Percentiles rank a stretch among this genome's conserved stretches.
These are phyloP conservation scores for Rhodofomes roseus DNA, from an alignment of 1,284 basidiomycete genomes.

Conservation along the genomic window DNA sequence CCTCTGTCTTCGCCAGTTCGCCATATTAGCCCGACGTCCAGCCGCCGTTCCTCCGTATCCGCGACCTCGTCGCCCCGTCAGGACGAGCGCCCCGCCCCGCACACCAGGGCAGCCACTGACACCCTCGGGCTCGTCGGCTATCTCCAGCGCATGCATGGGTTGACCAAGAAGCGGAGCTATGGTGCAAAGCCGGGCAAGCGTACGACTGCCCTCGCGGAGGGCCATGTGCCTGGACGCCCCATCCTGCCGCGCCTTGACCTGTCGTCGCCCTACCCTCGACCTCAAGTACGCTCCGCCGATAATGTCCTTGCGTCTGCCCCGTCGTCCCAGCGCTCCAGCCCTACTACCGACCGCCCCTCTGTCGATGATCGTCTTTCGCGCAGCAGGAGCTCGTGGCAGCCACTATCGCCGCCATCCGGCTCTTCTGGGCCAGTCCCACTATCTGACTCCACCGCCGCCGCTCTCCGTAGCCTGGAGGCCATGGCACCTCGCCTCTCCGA, in stretches of 20 bases:
- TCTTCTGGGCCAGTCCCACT: conserved; percentile 11
- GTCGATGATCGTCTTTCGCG: conserved; percentile 18
- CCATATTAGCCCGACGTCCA: neutral
- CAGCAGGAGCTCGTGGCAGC: conserved; percentile 24
- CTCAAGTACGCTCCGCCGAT: conserved; percentile 11
- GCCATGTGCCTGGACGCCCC: conserved; percentile 20
- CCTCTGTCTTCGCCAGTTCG: conserved; percentile 13
- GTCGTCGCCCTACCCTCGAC: conserved; percentile 18
- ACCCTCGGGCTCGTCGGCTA: conserved; percentile 26
- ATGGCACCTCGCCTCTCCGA: conserved; percentile 25
- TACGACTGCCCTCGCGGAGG: conserved; percentile 14
- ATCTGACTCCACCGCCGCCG: conserved; percentile 19
- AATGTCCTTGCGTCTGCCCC: neutral
- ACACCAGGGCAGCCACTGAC: conserved; percentile 12
- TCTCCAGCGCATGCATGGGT: conserved; percentile 30
- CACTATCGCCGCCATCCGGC: conserved; percentile 16
- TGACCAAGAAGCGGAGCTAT: conserved; percentile 28
- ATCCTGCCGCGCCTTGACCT: conserved; percentile 29
- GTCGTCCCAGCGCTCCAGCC: conserved; percentile 5
- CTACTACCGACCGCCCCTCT: conserved; percentile 13
- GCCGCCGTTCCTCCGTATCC: conserved; percentile 9
- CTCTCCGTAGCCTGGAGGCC: conserved; percentile 22
- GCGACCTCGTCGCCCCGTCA: conserved; percentile 13
- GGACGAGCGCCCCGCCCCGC: conserved; percentile 13
- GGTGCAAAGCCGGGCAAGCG: conserved; percentile 23